Evolutionary conservation across 768 basidiomycete genomes (phyloP), one percentile per base, ranked within the genome.

Genomic region (Kwoniella bestiolae): DNA sequence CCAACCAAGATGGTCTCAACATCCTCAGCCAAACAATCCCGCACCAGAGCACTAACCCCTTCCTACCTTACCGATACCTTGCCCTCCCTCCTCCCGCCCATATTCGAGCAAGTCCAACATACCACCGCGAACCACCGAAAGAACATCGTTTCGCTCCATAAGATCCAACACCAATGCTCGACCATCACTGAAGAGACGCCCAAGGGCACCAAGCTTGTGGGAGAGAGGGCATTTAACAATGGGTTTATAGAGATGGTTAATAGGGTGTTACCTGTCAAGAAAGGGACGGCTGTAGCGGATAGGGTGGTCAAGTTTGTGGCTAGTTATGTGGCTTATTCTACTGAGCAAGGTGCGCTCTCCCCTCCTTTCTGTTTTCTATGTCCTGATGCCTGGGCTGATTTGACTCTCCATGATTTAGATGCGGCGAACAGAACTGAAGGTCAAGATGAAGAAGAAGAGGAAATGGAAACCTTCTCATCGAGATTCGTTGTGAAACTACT

Each of bases 101-200:
- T 93, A 47, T 91, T 94, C 67, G 87, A 90, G 29, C 90, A 95
- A 81, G 90, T 85, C 0, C 91, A 94, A 78, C 82, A 78, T 6
- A 87, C 89, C 0, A 80, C 84, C 14, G 87, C 90, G 8, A 93
- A 91, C 78, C 94, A 97, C 80, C 88, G 89, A 67, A 96, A 96
- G 84, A 95, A 96, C 81, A 83, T 89, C 56, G 88, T 92, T 45
- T 87, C 88, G 0, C 85, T 96, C 3, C 84, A 91, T 83, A 92
- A 92, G 79, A 81, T 94, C 45, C 92, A 94, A 62, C 61, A 81
- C 3, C 85, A 89, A 58, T 89, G 88, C 9, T 87, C 88, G 0
- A 66, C 72, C 6, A 65, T 75, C 25, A 61, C 83, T 2, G 75
- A 85, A n/a, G 82, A 83, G 34, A 53, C 67, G 2, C 32, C 64